Evolutionary conservation across 2,329 filamentous ascomycete genomes (phyloP), one percentile per base, ranked within the genome.

Genomic region (Rhynchosporium graminicola): DNA sequence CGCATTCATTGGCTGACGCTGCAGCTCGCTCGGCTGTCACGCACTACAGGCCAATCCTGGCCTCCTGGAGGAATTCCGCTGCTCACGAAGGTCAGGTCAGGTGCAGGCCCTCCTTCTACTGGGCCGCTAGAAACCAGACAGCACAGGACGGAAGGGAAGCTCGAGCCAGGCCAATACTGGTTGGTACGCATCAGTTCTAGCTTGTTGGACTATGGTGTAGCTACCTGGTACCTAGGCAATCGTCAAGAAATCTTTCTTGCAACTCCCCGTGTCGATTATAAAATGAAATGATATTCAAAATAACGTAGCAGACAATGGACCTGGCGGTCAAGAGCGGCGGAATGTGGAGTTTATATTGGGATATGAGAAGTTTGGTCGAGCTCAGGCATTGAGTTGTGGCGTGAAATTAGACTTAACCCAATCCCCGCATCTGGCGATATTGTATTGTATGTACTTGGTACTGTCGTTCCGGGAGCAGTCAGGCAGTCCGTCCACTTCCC

Each of bases 21-120:
- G 33, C 31, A 15, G 15, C 28, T 52, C 50, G 33, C 50, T 52
- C 50, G 50, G 20, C 50, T 52, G 33, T 52, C 50, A 52, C 13
- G 15, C 13, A 45, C 13, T 7, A 52, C 12, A 38, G 1, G n/a
- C n/a, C 33, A 51, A 52, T 52, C 33, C 33, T 36, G 20, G 20
- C 33, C 33, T 36, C 33, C 50, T 52, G 50, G 50, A 52, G 50
- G 50, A 52, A 36, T 29, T 51, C 48, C 48, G 48, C 33, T 51
- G 38, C 20, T 40, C 5, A n/a, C 29, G 48, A 26, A 5, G 20
- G n/a, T 51, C 20, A 10, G 47, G 20, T 56, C 31, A 36, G 33
- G 6, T 45, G 36, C 12, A 15, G n/a, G 38, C 52, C 26, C 12
- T 26, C 33, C 51, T 54, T 40, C 33, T 54, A 54, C n/a, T 54